Percentiles rank a stretch among this genome's conserved stretches.
Evolutionary conservation across 371 early-diverging fungal species (phyloP).

Genomic region (Chytridiales sp.): DNA sequence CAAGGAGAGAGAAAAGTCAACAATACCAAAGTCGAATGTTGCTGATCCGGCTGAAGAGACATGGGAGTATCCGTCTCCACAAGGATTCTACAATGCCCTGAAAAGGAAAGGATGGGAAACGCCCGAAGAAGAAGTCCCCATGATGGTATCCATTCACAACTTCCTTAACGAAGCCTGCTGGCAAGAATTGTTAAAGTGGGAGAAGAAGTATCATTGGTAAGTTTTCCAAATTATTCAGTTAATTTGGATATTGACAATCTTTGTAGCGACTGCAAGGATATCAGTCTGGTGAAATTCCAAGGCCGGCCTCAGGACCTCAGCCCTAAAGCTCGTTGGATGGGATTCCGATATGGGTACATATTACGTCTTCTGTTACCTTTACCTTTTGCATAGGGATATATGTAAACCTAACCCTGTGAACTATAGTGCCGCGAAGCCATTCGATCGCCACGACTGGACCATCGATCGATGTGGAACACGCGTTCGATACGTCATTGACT

Average conservation of each 20-base stretch:
- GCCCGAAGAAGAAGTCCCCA: slow-evolving; percentile 82
- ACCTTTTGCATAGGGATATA: too few relatives aligned
- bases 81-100: slow-evolving; percentile 95
- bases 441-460: slow-evolving; percentile 97
- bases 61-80: slow-evolving; percentile 97
- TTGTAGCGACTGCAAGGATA: slow-evolving; percentile 54
- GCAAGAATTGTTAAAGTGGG: slow-evolving; percentile 92
- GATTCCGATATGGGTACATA: slow-evolving; percentile 26
- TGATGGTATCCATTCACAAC: slow-evolving; percentile 97
- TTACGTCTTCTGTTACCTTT: neutral
- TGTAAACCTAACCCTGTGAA: neutral
- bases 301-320: slow-evolving; percentile 79
- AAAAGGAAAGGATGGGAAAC: slow-evolving; percentile 92
- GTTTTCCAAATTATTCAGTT: slow-evolving; percentile 8
- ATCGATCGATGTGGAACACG: slow-evolving; percentile 91
- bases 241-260: slow-evolving; percentile 5
- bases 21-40: slow-evolving; percentile 52
- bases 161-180: slow-evolving; percentile 95
- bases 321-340: slow-evolving; percentile 68
- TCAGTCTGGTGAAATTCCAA: slow-evolving; percentile 78
- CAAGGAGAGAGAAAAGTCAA: slow-evolving; percentile 62
- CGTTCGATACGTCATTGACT: slow-evolving; percentile 94
- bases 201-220: slow-evolving; percentile 70
- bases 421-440: slow-evolving; percentile 60
- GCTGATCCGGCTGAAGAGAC: slow-evolving; percentile 16